phyloP scores from a whole-genome alignment of 2,329 filamentous ascomycete genomes.

The Colletotrichum magnum region DNA sequence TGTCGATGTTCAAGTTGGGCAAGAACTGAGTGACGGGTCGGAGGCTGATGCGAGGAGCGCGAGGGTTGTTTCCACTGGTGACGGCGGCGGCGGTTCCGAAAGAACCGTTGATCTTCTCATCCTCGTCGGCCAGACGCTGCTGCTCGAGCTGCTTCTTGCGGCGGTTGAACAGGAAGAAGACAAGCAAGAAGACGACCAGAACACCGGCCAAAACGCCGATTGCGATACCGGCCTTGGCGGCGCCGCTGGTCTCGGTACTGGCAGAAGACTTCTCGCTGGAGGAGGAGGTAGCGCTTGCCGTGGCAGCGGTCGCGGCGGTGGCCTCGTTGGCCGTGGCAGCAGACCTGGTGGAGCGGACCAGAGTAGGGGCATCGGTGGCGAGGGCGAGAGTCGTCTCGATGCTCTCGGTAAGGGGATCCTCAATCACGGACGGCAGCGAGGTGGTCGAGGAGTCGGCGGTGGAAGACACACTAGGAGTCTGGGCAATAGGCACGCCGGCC shows the following conservation, averaged over 20 bases:
- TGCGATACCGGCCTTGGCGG: slow-evolving; percentile 83
- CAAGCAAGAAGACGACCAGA: slow-evolving; percentile 74
- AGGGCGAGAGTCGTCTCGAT: slow-evolving; percentile 46
- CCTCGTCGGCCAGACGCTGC: slow-evolving; percentile 62
- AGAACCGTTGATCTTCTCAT: slow-evolving; percentile 73
- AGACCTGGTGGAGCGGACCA: slow-evolving; percentile 50
- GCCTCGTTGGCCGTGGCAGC: slow-evolving; percentile 42
- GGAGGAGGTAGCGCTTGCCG: slow-evolving; percentile 29
- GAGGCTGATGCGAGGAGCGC: slow-evolving; percentile 86
- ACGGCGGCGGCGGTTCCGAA: slow-evolving; percentile 49
- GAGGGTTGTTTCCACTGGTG: slow-evolving; percentile 55
- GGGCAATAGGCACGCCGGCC: slow-evolving; percentile 22
- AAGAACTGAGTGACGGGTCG: slow-evolving; percentile 88
- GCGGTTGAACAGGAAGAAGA: slow-evolving; percentile 79
- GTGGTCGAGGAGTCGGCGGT: slow-evolving; percentile 24
- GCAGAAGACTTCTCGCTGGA: slow-evolving; percentile 41
- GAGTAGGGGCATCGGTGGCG: slow-evolving; percentile 45
- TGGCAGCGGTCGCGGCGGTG: slow-evolving; percentile 42
- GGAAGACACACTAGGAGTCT: slow-evolving; percentile 28
- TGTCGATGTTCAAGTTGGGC: slow-evolving; percentile 72
- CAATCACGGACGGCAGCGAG: slow-evolving; percentile 47
- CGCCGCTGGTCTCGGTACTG: slow-evolving; percentile 41
- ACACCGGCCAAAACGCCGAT: slow-evolving; percentile 84
- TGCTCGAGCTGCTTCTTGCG: slow-evolving; percentile 77
- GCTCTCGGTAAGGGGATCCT: slow-evolving; percentile 42